Percentiles rank a stretch among this genome's conserved stretches.
phyloP scores from a whole-genome alignment of 257 asterid species.

The Rhazya stricta region DNA sequence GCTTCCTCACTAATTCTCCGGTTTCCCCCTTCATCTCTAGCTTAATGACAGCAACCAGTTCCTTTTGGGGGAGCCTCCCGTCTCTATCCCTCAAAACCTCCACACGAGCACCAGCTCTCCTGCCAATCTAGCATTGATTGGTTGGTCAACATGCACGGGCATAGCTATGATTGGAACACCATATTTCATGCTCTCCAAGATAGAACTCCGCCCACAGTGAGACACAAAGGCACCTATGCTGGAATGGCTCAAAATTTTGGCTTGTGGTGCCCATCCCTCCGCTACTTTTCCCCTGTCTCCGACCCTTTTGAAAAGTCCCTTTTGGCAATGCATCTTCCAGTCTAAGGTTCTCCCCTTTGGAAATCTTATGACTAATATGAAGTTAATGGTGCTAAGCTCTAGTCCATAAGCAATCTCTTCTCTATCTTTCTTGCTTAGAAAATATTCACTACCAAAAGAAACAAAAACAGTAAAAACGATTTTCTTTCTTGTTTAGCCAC shows the following conservation, averaged over 20 bases:
- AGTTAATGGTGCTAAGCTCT: constrained; percentile 7
- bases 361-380: constrained; percentile 31
- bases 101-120: constrained; percentile 16
- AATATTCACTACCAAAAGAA: constrained; percentile 20
- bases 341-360: constrained; percentile 13
- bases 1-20: constrained; percentile 10
- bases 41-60: constrained; percentile 3
- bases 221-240: constrained; percentile 22
- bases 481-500: constrained; percentile 16
- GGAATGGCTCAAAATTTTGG: constrained; percentile 16
- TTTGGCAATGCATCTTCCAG: constrained; percentile 21
- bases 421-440: constrained; percentile 2
- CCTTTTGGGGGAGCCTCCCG: constrained; percentile 2
- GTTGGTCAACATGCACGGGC: constrained; percentile 33
- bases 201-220: constrained; percentile 30
- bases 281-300: constrained; percentile 19
- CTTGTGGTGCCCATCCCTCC: constrained; percentile 32
- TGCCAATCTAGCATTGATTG: constrained; percentile 23
- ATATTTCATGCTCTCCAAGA: constrained; percentile 18
- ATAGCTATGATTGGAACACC: constrained; percentile 28
- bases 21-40: constrained; percentile 12
- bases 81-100: constrained; percentile 15
- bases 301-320: constrained; percentile 22
- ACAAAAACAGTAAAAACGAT: constrained; percentile 3
- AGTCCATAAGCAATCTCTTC: constrained; percentile 17